A percentile compares a stretch with the other conserved stretches of the same genome.
These are phyloP conservation scores for Tetrapyrgos nigripes DNA, from an alignment of 1,284 basidiomycete genomes.

Conservation along the genomic window DNA sequence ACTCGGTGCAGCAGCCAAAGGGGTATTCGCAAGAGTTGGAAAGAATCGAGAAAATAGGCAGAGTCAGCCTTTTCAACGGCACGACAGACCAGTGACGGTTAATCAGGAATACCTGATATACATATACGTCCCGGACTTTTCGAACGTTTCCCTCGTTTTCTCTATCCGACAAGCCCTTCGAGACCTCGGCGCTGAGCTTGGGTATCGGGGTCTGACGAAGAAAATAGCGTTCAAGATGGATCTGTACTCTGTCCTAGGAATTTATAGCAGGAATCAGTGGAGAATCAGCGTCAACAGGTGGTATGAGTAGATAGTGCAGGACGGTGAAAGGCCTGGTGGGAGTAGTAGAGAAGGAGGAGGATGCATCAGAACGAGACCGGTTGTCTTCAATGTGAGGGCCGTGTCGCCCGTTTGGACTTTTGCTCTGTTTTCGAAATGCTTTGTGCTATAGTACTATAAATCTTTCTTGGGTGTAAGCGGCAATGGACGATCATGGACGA, in stretches of 20 bases:
- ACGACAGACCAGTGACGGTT: too few relatives aligned
- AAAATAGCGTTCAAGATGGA: slow-evolving; percentile 48
- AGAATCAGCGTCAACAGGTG: slow-evolving; percentile 40
- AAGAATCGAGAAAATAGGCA: not conserved
- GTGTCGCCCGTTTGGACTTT: too few relatives aligned
- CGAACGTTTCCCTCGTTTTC: not conserved
- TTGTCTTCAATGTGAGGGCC: too few relatives aligned
- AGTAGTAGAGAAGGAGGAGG: too few relatives aligned
- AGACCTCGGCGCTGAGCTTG: not conserved
- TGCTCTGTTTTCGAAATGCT: too few relatives aligned
- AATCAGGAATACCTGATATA: not conserved
- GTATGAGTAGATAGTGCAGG: slow-evolving; percentile 24
- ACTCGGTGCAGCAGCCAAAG: slow-evolving; percentile 26
- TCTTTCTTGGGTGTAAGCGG: too few relatives aligned
- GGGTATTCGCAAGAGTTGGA: slow-evolving; percentile 36
- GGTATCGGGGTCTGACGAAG: slow-evolving; percentile 28
- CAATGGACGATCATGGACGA: too few relatives aligned
- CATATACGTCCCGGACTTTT: slow-evolving; percentile 41
- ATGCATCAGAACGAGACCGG: too few relatives aligned
- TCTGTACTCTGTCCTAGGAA: slow-evolving; percentile 43
- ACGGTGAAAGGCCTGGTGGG: too few relatives aligned
- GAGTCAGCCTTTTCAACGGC: too few relatives aligned
- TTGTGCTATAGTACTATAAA: too few relatives aligned
- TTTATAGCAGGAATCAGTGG: slow-evolving; percentile 43
- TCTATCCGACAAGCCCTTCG: not conserved